These are phyloP conservation scores for Zasmidium angulare DNA, from an alignment of 2,329 filamentous ascomycete species.

Conservation along the genomic window DNA sequence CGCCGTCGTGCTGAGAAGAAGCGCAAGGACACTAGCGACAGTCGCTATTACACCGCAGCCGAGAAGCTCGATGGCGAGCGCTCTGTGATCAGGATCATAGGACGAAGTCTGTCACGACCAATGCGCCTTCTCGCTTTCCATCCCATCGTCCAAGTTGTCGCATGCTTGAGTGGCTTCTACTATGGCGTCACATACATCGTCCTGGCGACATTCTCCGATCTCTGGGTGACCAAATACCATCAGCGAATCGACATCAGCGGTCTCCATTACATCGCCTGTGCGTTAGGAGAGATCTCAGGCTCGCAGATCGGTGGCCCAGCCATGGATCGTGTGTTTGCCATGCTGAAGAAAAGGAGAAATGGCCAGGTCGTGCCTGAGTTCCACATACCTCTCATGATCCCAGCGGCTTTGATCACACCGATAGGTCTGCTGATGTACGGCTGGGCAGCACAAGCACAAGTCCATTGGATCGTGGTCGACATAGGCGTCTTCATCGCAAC, in stretches of 20 bases:
- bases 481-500: conserved; percentile 21
- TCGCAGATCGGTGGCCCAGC: conserved; percentile 17
- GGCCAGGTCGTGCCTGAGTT: conserved; percentile 21
- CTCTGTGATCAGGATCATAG: conserved; percentile 24
- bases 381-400: conserved; percentile 26
- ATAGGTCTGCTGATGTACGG: conserved; percentile 46
- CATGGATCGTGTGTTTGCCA: conserved; percentile 18
- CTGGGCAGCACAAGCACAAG: conserved; percentile 42
- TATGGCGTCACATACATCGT: conserved; percentile 38
- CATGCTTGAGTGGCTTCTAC: conserved; percentile 9
- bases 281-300: conserved; percentile 38
- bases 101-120: conserved; percentile 42
- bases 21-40: conserved; percentile 39
- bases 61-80: conserved; percentile 10
- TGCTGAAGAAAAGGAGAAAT: conserved; percentile 6
- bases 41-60: conserved; percentile 55
- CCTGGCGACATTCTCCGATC: conserved; percentile 43
- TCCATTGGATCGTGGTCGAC: conserved; percentile 40
- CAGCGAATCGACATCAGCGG: conserved; percentile 38
- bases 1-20: conserved; percentile 37
- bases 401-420: conserved; percentile 15
- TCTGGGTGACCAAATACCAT: conserved; percentile 39
- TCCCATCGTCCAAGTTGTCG: conserved; percentile 20
- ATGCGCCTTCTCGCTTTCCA: conserved; percentile 20
- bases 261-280: conserved; percentile 46